phyloP scores from a whole-genome alignment of 2,329 filamentous ascomycete genomes.

The Juglanconis oblonga region DNA sequence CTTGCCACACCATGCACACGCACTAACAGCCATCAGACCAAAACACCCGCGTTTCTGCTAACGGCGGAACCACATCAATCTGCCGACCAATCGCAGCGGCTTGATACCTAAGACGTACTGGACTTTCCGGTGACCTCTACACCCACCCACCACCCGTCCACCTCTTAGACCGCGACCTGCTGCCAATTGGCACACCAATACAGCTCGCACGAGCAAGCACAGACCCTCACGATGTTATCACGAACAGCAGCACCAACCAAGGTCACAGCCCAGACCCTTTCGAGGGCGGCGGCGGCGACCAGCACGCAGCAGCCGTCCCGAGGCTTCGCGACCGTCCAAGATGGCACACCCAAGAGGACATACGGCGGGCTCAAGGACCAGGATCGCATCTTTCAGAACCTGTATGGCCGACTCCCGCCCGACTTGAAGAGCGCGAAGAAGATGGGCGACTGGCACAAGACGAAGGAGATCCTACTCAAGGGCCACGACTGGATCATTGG shows the following conservation, averaged over 20 bases:
- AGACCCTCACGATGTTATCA: slow-evolving; percentile 37
- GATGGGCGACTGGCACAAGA: slow-evolving; percentile 99
- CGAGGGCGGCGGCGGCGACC: slow-evolving; percentile 38
- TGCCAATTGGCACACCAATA: slow-evolving; percentile 30
- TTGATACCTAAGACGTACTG: slow-evolving; percentile 16
- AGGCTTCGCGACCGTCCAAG: slow-evolving; percentile 78
- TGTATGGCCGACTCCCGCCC: slow-evolving; percentile 88
- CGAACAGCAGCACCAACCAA: slow-evolving; percentile 39
- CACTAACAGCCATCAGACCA: neutral
- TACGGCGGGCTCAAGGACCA: slow-evolving; percentile 92
- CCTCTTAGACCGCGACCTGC: slow-evolving; percentile 7
- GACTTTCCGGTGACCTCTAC: slow-evolving; percentile 19
- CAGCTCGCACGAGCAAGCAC: slow-evolving; percentile 36
- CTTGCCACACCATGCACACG: neutral
- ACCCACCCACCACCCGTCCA: slow-evolving; percentile 16
- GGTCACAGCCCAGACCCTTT: slow-evolving; percentile 37
- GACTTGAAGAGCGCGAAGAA: slow-evolving; percentile 94
- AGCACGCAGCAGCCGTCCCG: slow-evolving; percentile 52
- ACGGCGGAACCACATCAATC: neutral
- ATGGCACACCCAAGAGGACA: slow-evolving; percentile 65
- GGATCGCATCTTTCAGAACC: slow-evolving; percentile 98
- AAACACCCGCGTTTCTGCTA: neutral
- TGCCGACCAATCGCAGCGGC: slow-evolving; percentile 18
- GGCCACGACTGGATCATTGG: slow-evolving; percentile 98
- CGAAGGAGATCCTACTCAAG: slow-evolving; percentile 96